Percentiles rank a stretch among this genome's conserved stretches.
Evolutionary conservation across 2,329 filamentous ascomycete species (phyloP).

Genomic region (Fusarium sp.): DNA sequence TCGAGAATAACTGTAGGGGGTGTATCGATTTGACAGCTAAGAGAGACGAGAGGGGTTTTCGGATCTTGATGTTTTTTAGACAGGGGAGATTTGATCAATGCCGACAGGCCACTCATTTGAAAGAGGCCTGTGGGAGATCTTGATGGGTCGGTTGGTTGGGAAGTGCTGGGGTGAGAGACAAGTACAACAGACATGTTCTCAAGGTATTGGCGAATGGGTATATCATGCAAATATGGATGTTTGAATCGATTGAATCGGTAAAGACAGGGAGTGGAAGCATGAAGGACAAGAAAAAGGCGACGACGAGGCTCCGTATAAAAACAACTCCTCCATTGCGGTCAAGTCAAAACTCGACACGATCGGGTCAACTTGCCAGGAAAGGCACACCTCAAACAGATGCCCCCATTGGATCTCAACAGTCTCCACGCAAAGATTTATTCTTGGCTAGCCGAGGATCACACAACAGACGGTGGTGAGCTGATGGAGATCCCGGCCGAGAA

Average conservation of each 20-base stretch:
- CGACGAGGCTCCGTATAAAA: not conserved
- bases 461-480: not conserved
- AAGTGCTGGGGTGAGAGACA: not conserved
- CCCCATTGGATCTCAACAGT: not conserved
- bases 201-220: not conserved
- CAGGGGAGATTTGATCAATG: slow-evolving; percentile 18
- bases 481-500: not conserved
- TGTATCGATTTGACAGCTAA: slow-evolving; percentile 22
- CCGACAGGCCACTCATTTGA: slow-evolving; percentile 16
- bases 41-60: not conserved
- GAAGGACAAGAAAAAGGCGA: not conserved
- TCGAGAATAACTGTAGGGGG: slow-evolving; percentile 11
- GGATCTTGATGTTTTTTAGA: not conserved
- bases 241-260: not conserved
- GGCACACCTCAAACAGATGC: not conserved
- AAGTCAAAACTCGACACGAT: not conserved
- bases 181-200: not conserved
- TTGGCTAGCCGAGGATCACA: not conserved
- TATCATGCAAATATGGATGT: not conserved
- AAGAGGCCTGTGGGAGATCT: not conserved
- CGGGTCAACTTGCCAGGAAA: slow-evolving; percentile 21
- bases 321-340: not conserved
- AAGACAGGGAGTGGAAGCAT: not conserved
- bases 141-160: not conserved
- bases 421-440: not conserved